These are phyloP conservation scores for Chaetomium strumarium DNA, from an alignment of 2,329 filamentous ascomycete species.

Conservation along the genomic window DNA sequence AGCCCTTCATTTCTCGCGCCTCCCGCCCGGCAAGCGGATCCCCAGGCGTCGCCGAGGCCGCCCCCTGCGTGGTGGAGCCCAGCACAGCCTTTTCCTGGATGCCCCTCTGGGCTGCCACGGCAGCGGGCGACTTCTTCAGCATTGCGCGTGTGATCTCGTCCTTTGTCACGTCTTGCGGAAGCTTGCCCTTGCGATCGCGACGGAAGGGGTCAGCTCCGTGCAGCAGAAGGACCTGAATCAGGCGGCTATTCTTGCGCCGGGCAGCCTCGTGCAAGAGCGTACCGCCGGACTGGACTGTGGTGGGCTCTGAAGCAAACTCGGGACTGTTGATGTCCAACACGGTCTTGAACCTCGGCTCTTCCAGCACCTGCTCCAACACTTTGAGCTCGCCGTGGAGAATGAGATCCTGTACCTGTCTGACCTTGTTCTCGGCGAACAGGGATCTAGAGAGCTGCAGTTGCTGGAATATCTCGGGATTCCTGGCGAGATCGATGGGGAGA, in stretches of 20 bases:
- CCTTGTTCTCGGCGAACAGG: slow-evolving; percentile 80
- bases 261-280: slow-evolving; percentile 92
- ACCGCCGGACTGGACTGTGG: slow-evolving; percentile 75
- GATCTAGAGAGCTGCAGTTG: slow-evolving; percentile 86
- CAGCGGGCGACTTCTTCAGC: slow-evolving; percentile 88
- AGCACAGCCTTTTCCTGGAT: slow-evolving; percentile 97
- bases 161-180: slow-evolving; percentile 93
- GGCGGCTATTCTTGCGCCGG: slow-evolving; percentile 73
- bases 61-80: slow-evolving; percentile 60
- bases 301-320: slow-evolving; percentile 76
- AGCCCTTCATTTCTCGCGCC: slow-evolving; percentile 94
- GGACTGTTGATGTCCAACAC: slow-evolving; percentile 88
- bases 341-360: slow-evolving; percentile 79
- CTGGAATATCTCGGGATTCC: slow-evolving; percentile 93
- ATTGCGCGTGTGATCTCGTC: slow-evolving; percentile 85
- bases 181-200: slow-evolving; percentile 87
- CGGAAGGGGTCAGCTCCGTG: slow-evolving; percentile 96
- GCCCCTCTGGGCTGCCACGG: slow-evolving; percentile 85
- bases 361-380: slow-evolving; percentile 69
- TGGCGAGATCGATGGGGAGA: slow-evolving; percentile 78
- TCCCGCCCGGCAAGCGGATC: slow-evolving; percentile 72
- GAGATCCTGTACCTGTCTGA: slow-evolving; percentile 76
- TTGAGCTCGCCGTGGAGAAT: slow-evolving; percentile 70
- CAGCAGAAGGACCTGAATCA: slow-evolving; percentile 84
- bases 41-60: slow-evolving; percentile 46